Percentiles rank a stretch among this genome's conserved stretches.
These are phyloP conservation scores for Cicer judaicum DNA, from an alignment of 306 rosid genomes.

Conservation along the genomic window DNA sequence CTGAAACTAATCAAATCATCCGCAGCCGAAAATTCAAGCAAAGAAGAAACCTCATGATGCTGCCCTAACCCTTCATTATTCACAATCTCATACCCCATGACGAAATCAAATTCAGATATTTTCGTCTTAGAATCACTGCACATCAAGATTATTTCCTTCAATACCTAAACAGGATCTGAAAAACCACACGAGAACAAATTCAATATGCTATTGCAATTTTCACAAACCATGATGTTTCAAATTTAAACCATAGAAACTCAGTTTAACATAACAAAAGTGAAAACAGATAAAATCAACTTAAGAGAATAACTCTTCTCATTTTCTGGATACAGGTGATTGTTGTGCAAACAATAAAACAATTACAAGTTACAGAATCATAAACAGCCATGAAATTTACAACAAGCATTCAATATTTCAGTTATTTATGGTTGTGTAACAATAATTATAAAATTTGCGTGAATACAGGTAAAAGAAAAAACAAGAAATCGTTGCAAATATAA, in stretches of 20 bases:
- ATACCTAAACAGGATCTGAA: constrained; percentile 45
- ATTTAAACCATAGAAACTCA: constrained; percentile 31
- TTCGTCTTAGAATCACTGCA: constrained; percentile 67
- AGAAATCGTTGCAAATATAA: constrained; percentile 50
- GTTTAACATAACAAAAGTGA: constrained; percentile 36
- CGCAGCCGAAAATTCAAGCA: constrained; percentile 71
- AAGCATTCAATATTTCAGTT: constrained; percentile 26
- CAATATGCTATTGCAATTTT: constrained; percentile 31
- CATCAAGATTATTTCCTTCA: constrained; percentile 47
- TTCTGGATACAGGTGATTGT: constrained; percentile 4
- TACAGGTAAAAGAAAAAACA: constrained; percentile 42
- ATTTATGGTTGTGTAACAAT: background rate
- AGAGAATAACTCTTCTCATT: constrained; percentile 24
- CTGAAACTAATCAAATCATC: constrained; percentile 69
- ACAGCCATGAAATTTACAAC: constrained; percentile 39
- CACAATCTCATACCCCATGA: constrained; percentile 57
- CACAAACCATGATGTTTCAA: constrained; percentile 6
- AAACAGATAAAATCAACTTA: constrained; percentile 36
- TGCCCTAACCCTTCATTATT: constrained; percentile 44
- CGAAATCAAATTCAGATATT: constrained; percentile 51
- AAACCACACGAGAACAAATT: constrained; percentile 26
- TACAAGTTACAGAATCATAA: constrained; percentile 15
- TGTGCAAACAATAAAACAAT: constrained; percentile 9
- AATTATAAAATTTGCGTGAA: constrained; percentile 35
- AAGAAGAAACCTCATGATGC: constrained; percentile 46